Percentiles rank a stretch among this genome's conserved stretches.
phyloP scores from a whole-genome alignment of 2,329 filamentous ascomycete species.

The Beauveria rudraprayagi region DNA sequence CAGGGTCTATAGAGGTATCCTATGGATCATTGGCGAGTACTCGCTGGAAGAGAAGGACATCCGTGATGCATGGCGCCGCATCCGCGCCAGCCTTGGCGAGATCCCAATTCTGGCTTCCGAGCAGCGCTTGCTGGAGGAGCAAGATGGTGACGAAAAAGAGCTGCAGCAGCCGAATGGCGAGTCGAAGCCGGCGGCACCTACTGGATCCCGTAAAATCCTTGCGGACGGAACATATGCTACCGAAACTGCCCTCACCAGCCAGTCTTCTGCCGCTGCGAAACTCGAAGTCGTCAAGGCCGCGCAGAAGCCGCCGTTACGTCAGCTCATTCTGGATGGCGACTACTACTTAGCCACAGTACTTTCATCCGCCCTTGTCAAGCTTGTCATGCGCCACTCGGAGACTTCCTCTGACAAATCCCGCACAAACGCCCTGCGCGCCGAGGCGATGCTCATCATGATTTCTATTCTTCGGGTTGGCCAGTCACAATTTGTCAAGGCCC shows the following conservation, averaged over 20 bases:
- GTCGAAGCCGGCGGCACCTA: slow-evolving; percentile 65
- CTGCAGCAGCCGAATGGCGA: slow-evolving; percentile 72
- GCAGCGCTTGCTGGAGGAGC: slow-evolving; percentile 81
- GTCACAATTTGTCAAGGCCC: slow-evolving; percentile 96
- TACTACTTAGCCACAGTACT: slow-evolving; percentile 93
- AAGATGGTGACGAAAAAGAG: slow-evolving; percentile 57
- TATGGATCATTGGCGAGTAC: slow-evolving; percentile 98
- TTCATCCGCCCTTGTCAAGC: slow-evolving; percentile 91
- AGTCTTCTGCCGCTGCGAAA: slow-evolving; percentile 81
- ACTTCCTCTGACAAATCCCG: slow-evolving; percentile 79
- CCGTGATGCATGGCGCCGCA: slow-evolving; percentile 91
- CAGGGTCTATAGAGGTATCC: slow-evolving; percentile 91
- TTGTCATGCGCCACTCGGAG: slow-evolving; percentile 95
- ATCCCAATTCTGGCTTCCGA: slow-evolving; percentile 95
- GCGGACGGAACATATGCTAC: slow-evolving; percentile 97
- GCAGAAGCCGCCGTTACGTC: slow-evolving; percentile 88
- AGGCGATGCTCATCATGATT: slow-evolving; percentile 99
- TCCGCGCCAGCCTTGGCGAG: slow-evolving; percentile 86
- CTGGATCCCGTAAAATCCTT: slow-evolving; percentile 81
- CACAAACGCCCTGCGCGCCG: slow-evolving; percentile 87
- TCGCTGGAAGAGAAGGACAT: slow-evolving; percentile 91
- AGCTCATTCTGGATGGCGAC: slow-evolving; percentile 93
- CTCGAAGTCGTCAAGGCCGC: slow-evolving; percentile 95
- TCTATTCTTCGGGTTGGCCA: slow-evolving; percentile 96
- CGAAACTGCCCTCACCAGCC: slow-evolving; percentile 89